Conservation (phyloP, 768 basidiomycete genomes). For the Boletus sensibilis region DNA sequence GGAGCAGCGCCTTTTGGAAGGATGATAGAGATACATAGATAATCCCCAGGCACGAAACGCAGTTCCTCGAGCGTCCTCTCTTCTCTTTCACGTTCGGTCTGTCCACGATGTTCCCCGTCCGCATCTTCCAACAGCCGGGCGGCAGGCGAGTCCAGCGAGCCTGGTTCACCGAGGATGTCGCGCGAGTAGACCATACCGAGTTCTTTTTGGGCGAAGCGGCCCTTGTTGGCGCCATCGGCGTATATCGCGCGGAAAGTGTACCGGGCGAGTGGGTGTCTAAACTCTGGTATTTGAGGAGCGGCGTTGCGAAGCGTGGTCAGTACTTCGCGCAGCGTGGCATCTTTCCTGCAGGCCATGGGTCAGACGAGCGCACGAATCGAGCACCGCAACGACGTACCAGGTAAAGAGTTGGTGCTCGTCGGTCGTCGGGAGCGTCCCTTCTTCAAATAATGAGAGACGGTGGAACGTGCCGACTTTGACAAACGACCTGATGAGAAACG, state of each 20-base stretch:
- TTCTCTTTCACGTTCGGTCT: conserved; percentile 50
- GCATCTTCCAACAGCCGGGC: conserved; percentile 58
- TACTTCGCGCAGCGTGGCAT: conserved; percentile 77
- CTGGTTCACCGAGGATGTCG: conserved; percentile 81
- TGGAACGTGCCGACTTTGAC: conserved; percentile 82
- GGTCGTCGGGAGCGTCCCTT: conserved; percentile 69
- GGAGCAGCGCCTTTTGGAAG: conserved; percentile 60
- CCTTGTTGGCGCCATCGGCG: conserved; percentile 70
- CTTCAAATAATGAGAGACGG: conserved; percentile 70
- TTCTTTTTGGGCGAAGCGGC: conserved; percentile 72
- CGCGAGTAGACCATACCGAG: conserved; percentile 80
- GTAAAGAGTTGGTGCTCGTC: conserved; percentile 84
- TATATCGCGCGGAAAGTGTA: conserved; percentile 81
- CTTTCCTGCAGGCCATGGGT: conserved; percentile 53
- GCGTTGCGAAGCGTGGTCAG: conserved; percentile 73
- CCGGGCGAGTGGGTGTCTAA: conserved; percentile 77
- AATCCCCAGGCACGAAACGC: conserved; percentile 79
- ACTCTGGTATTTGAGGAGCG: conserved; percentile 66
- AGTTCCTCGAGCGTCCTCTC: conserved; percentile 78
- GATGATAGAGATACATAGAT: conserved; percentile 68
- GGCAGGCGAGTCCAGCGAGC: conserved; percentile 54
- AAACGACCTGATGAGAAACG: conserved; percentile 81
- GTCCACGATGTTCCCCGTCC: conserved; percentile 32
- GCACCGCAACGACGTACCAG: conserved; percentile 47
- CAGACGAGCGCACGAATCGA: background rate